Base-by-base conservation (phyloP, 148 eudicot species). In the Rhododendron molle region DNA sequence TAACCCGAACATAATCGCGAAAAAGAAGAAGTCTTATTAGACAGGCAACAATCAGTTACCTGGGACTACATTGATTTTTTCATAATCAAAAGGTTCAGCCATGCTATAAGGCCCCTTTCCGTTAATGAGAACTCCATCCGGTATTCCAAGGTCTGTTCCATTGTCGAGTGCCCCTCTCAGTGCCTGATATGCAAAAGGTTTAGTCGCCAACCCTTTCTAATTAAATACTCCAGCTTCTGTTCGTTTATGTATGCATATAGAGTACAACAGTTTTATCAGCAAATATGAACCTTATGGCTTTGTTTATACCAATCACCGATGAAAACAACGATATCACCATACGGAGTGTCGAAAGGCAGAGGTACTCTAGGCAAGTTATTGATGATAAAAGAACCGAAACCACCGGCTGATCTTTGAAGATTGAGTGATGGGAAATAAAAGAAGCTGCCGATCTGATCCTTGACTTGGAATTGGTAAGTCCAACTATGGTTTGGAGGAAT, bases 81-180 rank as follows among this genome's bases (percentile, higher is more conserved):
- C 95, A 81, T 89, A 90, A 84, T 95, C 98, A 88, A 95, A 94
- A 78, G 40, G 40, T 38, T 95, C 96, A 89, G 91, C 90, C 26
- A 1, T 62, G 69, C 7, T 89, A 80, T 90, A 96, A 32, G 99
- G 99, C 26, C 99, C 99, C 91, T 93, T 97, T 60, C 99, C 99
- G 83, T 97, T 97, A 15, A 97, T 94, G 80, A 97, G 90, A 86
- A 96, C 98, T 81, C 99, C 99, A 89, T 96, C 96, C 3, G 98
- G 98, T 97, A 93, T 95, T 83, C 99, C 95, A 21, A 96, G 97
- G 58, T 92, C 92, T 84, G 88, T 92, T 78, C 98, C 99, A 44
- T 86, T 91, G 81, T 95, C 88, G n/a, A 96, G 94, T 30, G 92
- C 80, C 88, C 78, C 94, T 91, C 99, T 96, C 91, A 95, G 88